Percentiles rank a stretch among this genome's conserved stretches.
phyloP scores from a whole-genome alignment of 352 stramenopile species.

The Blastocystis sp. region DNA sequence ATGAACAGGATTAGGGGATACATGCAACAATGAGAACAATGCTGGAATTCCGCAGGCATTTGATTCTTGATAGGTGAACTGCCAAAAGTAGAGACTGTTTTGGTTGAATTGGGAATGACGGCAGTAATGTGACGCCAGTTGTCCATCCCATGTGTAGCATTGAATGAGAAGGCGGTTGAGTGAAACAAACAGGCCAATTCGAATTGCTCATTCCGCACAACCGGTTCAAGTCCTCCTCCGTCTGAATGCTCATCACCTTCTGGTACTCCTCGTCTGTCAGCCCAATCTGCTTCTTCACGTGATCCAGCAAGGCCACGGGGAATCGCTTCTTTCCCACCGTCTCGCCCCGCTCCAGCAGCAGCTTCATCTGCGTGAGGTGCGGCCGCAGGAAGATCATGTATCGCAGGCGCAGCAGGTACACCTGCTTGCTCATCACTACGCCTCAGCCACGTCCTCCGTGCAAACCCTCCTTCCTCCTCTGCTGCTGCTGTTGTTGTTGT shows the following conservation, averaged over 20 bases:
- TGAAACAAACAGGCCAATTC: neutral
- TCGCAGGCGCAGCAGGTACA: neutral
- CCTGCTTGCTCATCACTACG: neutral
- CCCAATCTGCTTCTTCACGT: neutral
- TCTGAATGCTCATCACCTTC: neutral
- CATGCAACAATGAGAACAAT: no score
- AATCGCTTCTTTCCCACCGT: neutral
- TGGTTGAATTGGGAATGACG: no score
- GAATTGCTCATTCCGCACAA: neutral
- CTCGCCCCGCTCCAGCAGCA: neutral
- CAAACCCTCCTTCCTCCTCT: neutral
- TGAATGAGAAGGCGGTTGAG: neutral
- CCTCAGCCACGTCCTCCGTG: neutral
- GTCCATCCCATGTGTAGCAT: no score
- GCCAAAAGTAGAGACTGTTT: no score
- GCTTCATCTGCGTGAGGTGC: neutral
- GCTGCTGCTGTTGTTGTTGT: neutral
- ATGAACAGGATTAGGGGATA: no score
- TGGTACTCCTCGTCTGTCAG: neutral
- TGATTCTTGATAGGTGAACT: no score
- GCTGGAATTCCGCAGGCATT: no score
- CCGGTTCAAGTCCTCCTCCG: neutral
- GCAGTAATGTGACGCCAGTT: no score
- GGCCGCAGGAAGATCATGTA: neutral
- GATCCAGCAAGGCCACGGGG: neutral